Percentiles rank a stretch among this genome's conserved stretches.
Evolutionary conservation across 176 grass and related monocot genomes (phyloP).

Genomic region (Triticum timopheevii): DNA sequence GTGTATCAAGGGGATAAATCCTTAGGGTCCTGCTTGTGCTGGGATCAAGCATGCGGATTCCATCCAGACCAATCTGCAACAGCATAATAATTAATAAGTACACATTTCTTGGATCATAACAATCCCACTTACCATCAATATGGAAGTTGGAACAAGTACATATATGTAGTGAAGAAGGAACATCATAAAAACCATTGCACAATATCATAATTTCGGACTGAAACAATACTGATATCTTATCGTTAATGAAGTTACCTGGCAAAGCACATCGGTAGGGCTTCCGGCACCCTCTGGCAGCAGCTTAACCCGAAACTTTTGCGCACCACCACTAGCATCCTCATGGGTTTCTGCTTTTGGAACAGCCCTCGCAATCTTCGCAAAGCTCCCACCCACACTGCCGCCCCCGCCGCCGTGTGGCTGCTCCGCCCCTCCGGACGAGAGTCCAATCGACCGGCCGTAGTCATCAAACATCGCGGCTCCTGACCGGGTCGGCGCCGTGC

Average conservation of each 20-base stretch:
- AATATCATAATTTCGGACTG: not conserved
- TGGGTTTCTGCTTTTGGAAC: slow-evolving; percentile 71
- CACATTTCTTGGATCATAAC: not conserved
- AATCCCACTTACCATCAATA: not conserved
- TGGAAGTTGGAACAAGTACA: not conserved
- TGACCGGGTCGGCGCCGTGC: slow-evolving; percentile 68
- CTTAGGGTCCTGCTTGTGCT: slow-evolving; percentile 70
- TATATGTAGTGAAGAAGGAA: not conserved
- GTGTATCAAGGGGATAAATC: slow-evolving; percentile 84
- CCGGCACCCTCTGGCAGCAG: slow-evolving; percentile 79
- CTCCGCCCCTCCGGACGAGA: slow-evolving; percentile 39
- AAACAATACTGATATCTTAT: not conserved
- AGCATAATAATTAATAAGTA: slow-evolving; percentile 1
- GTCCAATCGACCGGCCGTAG: slow-evolving; percentile 83
- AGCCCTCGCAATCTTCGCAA: slow-evolving; percentile 71
- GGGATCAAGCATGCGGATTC: slow-evolving; percentile 98
- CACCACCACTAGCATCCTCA: slow-evolving; percentile 73
- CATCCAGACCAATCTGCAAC: slow-evolving; percentile 91
- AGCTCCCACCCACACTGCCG: slow-evolving; percentile 32
- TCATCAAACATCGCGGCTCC: slow-evolving; percentile 83
- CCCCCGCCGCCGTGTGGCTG: slow-evolving; percentile 8
- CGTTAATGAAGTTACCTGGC: slow-evolving; percentile 53
- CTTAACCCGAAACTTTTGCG: slow-evolving; percentile 95
- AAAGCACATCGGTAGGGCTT: slow-evolving; percentile 83
- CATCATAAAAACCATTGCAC: not conserved